phyloP scores from a whole-genome alignment of 768 basidiomycete genomes.

The Daedaleopsis nitida region DNA sequence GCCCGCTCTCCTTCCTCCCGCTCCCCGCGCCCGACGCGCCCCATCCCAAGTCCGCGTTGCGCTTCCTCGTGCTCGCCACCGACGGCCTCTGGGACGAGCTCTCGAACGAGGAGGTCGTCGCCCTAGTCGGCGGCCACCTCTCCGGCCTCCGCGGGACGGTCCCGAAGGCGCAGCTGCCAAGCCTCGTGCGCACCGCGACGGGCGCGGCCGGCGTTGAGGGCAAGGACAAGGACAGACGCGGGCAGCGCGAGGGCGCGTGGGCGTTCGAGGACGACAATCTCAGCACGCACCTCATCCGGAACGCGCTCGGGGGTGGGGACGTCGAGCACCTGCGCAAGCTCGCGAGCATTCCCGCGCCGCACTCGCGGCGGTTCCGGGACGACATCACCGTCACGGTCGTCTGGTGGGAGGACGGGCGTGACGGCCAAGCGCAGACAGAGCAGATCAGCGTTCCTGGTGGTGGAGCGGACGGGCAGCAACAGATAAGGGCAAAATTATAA shows the following conservation, averaged over 20 bases:
- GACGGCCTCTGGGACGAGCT: slow-evolving; percentile 64
- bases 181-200: slow-evolving; percentile 54
- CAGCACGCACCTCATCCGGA: slow-evolving; percentile 82
- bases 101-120: slow-evolving; percentile 80
- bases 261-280: slow-evolving; percentile 79
- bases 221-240: slow-evolving; percentile 46
- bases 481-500: slow-evolving; percentile 29
- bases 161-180: slow-evolving; percentile 56
- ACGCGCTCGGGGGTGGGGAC: slow-evolving; percentile 90
- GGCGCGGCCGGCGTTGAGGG: slow-evolving; percentile 65
- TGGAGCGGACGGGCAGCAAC: slow-evolving; percentile 1
- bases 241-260: slow-evolving; percentile 56
- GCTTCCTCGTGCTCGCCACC: slow-evolving; percentile 89
- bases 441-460: slow-evolving; percentile 2
- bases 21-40: slow-evolving; percentile 25
- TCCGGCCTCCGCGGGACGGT: slow-evolving; percentile 68
- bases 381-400: slow-evolving; percentile 85
- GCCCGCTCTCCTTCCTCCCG: slow-evolving; percentile 60
- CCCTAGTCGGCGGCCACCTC: slow-evolving; percentile 82
- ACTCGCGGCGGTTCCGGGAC: slow-evolving; percentile 77
- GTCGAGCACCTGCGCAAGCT: slow-evolving; percentile 53
- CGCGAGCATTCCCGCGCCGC: slow-evolving; percentile 82
- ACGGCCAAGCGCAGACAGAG: slow-evolving; percentile 40
- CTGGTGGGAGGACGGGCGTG: slow-evolving; percentile 79
- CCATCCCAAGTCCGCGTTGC: slow-evolving; percentile 43